phyloP scores from a whole-genome alignment of 1,284 basidiomycete species.

The Ustilago tritici region DNA sequence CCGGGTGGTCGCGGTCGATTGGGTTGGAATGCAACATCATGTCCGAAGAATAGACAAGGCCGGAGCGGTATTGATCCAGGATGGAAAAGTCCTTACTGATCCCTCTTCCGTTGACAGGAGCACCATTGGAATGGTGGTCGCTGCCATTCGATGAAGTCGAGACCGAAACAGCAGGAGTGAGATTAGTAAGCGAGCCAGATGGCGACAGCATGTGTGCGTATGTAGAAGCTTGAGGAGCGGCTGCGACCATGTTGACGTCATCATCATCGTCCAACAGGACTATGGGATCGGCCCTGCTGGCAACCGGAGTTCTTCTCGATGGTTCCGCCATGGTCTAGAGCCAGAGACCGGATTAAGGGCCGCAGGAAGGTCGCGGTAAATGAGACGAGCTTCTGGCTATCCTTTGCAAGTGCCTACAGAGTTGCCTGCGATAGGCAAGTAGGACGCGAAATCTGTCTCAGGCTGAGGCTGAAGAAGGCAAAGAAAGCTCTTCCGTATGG shows the following conservation, averaged over 20 bases:
- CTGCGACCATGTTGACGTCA: conserved; percentile 2
- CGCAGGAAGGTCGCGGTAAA: background rate
- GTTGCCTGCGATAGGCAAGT: no score
- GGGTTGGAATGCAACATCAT: conserved; percentile 83
- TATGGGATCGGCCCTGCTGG: conserved; percentile 21
- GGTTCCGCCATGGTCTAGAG: conserved; percentile 18
- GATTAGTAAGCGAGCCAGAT: conserved; percentile 16
- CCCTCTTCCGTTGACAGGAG: background rate
- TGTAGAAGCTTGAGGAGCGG: background rate
- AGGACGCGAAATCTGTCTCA: no score
- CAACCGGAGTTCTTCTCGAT: background rate
- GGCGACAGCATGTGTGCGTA: conserved; percentile 7
- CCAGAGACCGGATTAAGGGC: background rate
- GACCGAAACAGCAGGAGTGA: conserved; percentile 44
- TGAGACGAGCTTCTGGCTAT: no score
- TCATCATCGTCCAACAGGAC: conserved; percentile 36
- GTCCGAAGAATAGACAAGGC: conserved; percentile 85
- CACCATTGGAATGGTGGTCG: conserved; percentile 1
- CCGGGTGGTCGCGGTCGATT: conserved; percentile 79
- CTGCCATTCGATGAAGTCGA: conserved; percentile 18
- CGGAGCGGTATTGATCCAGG: conserved; percentile 69
- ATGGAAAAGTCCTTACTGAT: background rate
- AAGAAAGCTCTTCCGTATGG: no score
- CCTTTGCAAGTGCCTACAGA: no score
- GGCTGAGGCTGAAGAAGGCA: no score